Evolutionary conservation across 192 early-diverging fungal species (phyloP), one percentile per base, ranked within the genome.

Genomic region (Podila epigama): DNA sequence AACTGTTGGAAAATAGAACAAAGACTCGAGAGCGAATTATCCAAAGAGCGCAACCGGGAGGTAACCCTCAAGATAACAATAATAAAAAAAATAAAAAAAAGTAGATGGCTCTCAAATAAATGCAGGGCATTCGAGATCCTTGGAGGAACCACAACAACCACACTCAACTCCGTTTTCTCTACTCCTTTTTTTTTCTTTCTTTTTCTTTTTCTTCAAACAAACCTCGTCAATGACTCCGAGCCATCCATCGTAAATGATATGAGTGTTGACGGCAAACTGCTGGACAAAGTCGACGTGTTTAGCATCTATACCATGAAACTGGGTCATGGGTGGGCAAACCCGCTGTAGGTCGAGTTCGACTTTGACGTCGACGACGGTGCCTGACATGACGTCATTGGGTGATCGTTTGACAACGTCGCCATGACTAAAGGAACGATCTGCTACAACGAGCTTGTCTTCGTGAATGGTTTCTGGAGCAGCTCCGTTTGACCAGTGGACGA

Each of bases 171-270:
- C 2, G 3, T 29, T 37, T 29, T 29, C 9, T 11, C 48, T 59
- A 44, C 15, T n/a, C 20, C 33, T 16, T 33, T 62, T 51, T 48
- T 61, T 61, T 61, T 39, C 13, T 37, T 44, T n/a, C 0, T 39
- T 58, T 25, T 37, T 44, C 20, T 12, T 48, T 53, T 18, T 28
- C 44, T 48, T 48, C n/a, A 7, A 25, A 0, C 33, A 39, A 71
- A 80, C 79, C 58, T 80, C 68, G 44, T 80, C 69, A 18, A 80
- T 80, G 39, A 80, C 63, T 32, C 79, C 79, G 11, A 81, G 60
- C 79, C 79, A 81, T 28, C 70, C 70, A 37, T 81, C 71, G 34
- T 75, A 75, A 16, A 81, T 81, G 60, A 81, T 29, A 61, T 81
- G 71, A 31, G 61, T 68, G 39, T 63, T 63, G 31, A 73, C 66